A percentile compares a stretch with the other conserved stretches of the same genome.
Conservation (phyloP, 371 early-diverging fungal genomes). For the Haplosporangium sp. region DNA sequence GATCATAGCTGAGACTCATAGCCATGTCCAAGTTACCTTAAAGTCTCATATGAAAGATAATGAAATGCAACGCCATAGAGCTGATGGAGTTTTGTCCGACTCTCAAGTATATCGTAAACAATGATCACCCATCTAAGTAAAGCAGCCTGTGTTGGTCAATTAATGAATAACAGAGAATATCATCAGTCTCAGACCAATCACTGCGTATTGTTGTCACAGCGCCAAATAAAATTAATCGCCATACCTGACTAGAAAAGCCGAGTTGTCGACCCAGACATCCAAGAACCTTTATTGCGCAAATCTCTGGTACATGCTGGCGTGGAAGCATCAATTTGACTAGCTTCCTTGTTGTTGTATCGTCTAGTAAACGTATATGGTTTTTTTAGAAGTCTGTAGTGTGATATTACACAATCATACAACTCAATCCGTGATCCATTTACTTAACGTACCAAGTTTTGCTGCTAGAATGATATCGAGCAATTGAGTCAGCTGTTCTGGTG, state of each 20-base stretch:
- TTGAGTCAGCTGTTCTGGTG: slow-evolving; percentile 19
- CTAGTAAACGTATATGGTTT: slow-evolving; percentile 6
- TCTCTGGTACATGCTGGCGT: slow-evolving; percentile 58
- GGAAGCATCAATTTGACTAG: slow-evolving; percentile 60
- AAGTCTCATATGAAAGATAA: slow-evolving; percentile 55
- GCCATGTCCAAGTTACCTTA: slow-evolving; percentile 45
- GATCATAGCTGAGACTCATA: neutral
- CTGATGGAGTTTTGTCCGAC: slow-evolving; percentile 54
- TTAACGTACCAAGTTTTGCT: slow-evolving; percentile 31
- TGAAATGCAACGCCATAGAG: slow-evolving; percentile 64
- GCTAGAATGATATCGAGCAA: slow-evolving; percentile 28
- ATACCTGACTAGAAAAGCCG: slow-evolving; percentile 44
- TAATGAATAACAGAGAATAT: neutral
- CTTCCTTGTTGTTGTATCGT: slow-evolving; percentile 41
- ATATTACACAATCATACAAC: neutral
- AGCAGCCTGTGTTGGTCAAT: slow-evolving; percentile 31
- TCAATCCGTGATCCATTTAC: neutral
- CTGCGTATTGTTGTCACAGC: neutral
- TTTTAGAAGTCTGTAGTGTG: neutral
- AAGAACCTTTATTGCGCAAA: slow-evolving; percentile 57
- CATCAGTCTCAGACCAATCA: neutral
- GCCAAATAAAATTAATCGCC: neutral
- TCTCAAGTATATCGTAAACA: slow-evolving; percentile 62
- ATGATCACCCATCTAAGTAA: slow-evolving; percentile 63
- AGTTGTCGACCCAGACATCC: slow-evolving; percentile 53